Percentiles rank a stretch among this genome's conserved stretches.
Conservation (phyloP, 1,284 basidiomycete genomes). For the Spongispora temasekensis region DNA sequence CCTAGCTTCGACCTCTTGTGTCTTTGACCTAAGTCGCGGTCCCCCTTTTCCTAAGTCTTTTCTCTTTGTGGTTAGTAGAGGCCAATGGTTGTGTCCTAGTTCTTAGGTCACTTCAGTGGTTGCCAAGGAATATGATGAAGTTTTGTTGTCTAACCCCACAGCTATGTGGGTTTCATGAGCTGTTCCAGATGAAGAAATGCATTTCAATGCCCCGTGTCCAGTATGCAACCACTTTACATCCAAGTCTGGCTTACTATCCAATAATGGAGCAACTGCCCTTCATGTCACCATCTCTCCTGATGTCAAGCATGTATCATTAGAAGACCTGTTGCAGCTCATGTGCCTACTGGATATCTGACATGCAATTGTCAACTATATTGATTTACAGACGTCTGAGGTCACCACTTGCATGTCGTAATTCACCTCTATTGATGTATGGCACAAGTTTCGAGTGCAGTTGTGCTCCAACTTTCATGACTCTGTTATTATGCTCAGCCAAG, state of each 20-base stretch:
- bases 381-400: background rate
- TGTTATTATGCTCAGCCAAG: background rate
- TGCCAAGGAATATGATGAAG: no score
- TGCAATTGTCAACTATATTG: background rate
- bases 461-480: background rate
- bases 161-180: no score
- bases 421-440: background rate
- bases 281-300: background rate
- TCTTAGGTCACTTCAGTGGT: no score
- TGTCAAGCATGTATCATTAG: background rate
- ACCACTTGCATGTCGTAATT: background rate
- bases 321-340: background rate
- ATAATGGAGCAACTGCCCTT: background rate
- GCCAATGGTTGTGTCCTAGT: no score
- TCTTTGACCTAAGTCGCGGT: no score
- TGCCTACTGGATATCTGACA: background rate
- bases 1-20: no score
- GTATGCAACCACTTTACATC: background rate
- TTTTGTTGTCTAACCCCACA: no score
- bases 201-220: background rate
- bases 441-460: background rate
- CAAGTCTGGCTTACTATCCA: background rate
- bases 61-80: no score
- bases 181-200: no score
- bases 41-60: no score